Evolutionary conservation across 192 early-diverging fungal species (phyloP), one percentile per base, ranked within the genome.

Genomic region (Mortierella hygrophila): DNA sequence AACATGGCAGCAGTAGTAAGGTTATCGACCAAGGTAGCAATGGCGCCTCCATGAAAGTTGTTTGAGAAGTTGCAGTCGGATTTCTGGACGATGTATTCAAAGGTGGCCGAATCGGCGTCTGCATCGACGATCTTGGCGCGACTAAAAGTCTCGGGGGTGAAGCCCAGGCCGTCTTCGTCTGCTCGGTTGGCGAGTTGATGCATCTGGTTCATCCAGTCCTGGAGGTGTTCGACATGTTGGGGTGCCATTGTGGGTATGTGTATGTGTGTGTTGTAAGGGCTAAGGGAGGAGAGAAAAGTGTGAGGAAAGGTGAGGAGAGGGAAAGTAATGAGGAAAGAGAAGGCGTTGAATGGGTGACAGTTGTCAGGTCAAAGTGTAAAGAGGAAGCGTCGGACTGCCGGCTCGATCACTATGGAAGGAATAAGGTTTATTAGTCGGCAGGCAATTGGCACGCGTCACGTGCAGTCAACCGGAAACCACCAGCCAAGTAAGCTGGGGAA

Each of bases 41-140:
- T 88, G 63, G 44, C 87, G 18, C 89, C 89, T 44, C 89, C 89
- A 63, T 90, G 89, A 46, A 88, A 78, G 41, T 78, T 90, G 79
- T 81, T 79, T 32, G 80, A 74, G 42, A 82, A 74, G 65, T 88
- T 90, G 78, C 89, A 88, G 37, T 90, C 89, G 16, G 74, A 80
- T 23, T 78, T 75, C 35, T 75, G n/a, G n/a, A 89, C 80, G 0
- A 57, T 65, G 65, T 80, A 80, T 37, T 89, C 88, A 42, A 89
- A 87, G 1, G 49, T 65, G 26, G 80, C 85, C 38, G 73, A 74
- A 68, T 82, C 80, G 10, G 77, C 80, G 60, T 82, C 83, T 38
- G 83, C 83, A 29, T 76, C 83, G 7, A 85, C 83, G 57, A 80
- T 57, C 41, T 80, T 85, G 42, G 55, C 60, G 21, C 69, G 82